A percentile compares a stretch with the other conserved stretches of the same genome.
phyloP scores from a whole-genome alignment of 2,329 filamentous ascomycete species.

The Paramyrothecium roridum region DNA sequence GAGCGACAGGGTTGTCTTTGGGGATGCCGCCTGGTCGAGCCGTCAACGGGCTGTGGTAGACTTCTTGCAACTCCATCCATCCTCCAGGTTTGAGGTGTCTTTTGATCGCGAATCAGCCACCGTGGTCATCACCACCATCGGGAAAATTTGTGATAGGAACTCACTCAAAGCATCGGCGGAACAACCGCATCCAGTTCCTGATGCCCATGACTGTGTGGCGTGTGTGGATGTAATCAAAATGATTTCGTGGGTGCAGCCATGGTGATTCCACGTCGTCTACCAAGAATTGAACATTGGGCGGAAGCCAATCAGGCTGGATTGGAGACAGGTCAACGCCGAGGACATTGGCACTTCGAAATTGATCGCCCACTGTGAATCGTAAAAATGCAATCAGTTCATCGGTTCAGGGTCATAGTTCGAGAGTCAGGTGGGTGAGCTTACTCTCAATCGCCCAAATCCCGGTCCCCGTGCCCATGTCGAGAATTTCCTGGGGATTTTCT shows the following conservation, averaged over 20 bases:
- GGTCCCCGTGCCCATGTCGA: conserved; percentile 59
- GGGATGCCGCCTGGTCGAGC: conserved; percentile 36
- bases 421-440: conserved; percentile 16
- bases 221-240: conserved; percentile 61
- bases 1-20: conserved; percentile 35
- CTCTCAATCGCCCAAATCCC: conserved; percentile 59
- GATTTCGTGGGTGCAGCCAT: conserved; percentile 51
- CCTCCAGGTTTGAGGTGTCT: conserved; percentile 51
- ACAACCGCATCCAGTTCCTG: conserved; percentile 50
- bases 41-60: conserved; percentile 45
- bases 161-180: conserved; percentile 44
- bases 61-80: conserved; percentile 55
- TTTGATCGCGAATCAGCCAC: neutral
- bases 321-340: conserved; percentile 44
- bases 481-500: conserved; percentile 41
- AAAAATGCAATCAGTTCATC: no score
- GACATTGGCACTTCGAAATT: conserved; percentile 38
- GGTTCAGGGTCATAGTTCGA: neutral
- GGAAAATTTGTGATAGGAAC: conserved; percentile 14
- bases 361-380: conserved; percentile 38
- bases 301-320: conserved; percentile 49
- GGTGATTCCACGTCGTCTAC: conserved; percentile 56
- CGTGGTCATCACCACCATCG: neutral
- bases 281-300: conserved; percentile 53
- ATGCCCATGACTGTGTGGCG: conserved; percentile 55